Base-by-base conservation (phyloP, 148 eudicot genomes). In the Fagopyrum tataricum region DNA sequence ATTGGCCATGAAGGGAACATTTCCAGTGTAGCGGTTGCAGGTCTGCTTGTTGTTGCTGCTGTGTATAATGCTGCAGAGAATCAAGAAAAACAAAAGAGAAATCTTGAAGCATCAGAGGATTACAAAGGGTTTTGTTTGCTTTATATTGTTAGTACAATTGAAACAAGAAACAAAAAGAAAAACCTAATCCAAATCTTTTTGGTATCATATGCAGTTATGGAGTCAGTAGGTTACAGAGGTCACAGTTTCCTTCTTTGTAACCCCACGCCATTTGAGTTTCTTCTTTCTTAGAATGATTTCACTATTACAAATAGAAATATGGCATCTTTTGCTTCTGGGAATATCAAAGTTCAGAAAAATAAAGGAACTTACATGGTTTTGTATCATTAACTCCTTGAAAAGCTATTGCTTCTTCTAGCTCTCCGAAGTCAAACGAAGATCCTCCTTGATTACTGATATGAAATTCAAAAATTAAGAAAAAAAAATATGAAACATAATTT, bases 1-100 rank as follows among this genome's bases (percentile, higher is more conserved):
- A 88, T 85, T 78, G 99, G 97, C 99, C 96, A 95, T 67, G 99
- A 87, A 87, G 99, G 97, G 85, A 95, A 95, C 96, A 95, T 95
- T 67, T 95, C 99, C 88, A 95, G 88, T 70, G 99, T 95, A 39
- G 98, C 93, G 76, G 98, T 96, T 78, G 97, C 93, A 75, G 96
- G 93, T 77, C 87, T 95, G 47, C 59, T 24, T 26, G 68, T 24
- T 26, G 67, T 3, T 49, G 68, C 39, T 58, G 76, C 72, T 75
- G 85, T 80, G 84, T 77, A 88, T 85, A 91, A 95, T 87, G 97
- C 99, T 95, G 97, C 96, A 81, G 8, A 51, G 68, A 66, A 53
- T 17, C 64, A 11, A 18, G 31, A 46, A 18, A 72, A 23, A 44
- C 71, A 76, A 26, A 67, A 20, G 73, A 53, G 55, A 21, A 56